These are phyloP conservation scores for Flagelloscypha sp. DNA, from an alignment of 768 basidiomycete genomes.

Conservation along the genomic window DNA sequence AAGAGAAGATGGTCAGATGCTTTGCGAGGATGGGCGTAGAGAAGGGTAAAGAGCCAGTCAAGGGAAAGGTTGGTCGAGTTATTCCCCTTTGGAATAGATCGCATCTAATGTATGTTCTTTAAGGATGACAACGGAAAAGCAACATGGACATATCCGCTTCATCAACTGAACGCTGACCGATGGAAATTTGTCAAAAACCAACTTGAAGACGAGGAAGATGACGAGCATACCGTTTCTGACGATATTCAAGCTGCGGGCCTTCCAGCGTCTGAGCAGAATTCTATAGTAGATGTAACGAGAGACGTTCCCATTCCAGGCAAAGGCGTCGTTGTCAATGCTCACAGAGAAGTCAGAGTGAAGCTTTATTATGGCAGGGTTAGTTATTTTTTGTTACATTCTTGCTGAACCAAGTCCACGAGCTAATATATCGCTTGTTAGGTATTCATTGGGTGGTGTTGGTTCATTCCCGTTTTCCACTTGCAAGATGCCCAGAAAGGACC, in stretches of 20 bases:
- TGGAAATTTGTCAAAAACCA: constrained; percentile 32
- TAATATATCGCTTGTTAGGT: constrained; percentile 30
- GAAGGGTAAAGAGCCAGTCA: constrained; percentile 21
- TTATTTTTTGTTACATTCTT: constrained; percentile 2
- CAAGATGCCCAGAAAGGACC: constrained; percentile 20
- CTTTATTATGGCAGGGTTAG: constrained; percentile 63
- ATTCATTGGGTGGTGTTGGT: constrained; percentile 81
- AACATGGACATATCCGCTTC: constrained; percentile 36
- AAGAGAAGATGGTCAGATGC: constrained; percentile 66
- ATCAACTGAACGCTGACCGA: constrained; percentile 34
- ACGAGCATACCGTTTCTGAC: constrained; percentile 3
- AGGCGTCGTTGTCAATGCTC: constrained; percentile 57
- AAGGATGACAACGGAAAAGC: constrained; percentile 38
- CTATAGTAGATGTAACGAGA: constrained; percentile 32
- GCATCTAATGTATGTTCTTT: constrained; percentile 1
- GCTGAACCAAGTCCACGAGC: constrained; percentile 4
- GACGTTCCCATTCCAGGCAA: constrained; percentile 16
- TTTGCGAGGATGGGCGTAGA: constrained; percentile 56
- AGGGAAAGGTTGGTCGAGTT: constrained; percentile 19
- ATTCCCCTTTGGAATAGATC: not conserved
- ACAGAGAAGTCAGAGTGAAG: constrained; percentile 63
- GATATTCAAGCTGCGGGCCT: constrained; percentile 18
- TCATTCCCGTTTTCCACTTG: constrained; percentile 80
- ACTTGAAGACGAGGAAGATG: constrained; percentile 13
- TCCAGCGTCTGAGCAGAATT: constrained; percentile 33